Conservation (phyloP, 2,329 filamentous ascomycete species). For the Pyricularia pennisetigena region DNA sequence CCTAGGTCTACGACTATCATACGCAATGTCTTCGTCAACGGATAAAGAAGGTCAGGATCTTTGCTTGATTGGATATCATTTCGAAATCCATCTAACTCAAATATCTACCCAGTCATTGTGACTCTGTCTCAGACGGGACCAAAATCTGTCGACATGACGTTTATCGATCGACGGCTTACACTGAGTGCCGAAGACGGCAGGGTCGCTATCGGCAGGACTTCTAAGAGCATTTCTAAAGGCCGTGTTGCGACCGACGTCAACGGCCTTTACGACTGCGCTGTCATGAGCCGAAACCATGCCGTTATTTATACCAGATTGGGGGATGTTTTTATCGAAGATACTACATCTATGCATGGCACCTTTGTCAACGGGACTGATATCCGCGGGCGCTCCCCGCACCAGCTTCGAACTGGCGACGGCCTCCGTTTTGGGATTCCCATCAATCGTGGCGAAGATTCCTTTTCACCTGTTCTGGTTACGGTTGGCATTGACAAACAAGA, state of each 20-base stretch:
- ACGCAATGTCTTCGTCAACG: neutral
- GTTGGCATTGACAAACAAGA: conserved; percentile 13
- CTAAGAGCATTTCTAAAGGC: conserved; percentile 32
- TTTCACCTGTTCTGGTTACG: conserved; percentile 16
- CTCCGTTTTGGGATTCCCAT: conserved; percentile 30
- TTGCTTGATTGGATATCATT: neutral
- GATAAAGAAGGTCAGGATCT: neutral
- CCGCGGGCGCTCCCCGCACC: conserved; percentile 5
- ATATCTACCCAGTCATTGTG: conserved; percentile 10
- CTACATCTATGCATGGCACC: conserved; percentile 43
- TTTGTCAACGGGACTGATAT: conserved; percentile 27
- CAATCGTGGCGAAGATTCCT: conserved; percentile 21
- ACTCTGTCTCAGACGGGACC: conserved; percentile 9
- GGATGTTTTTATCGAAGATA: conserved; percentile 31
- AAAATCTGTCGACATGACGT: conserved; percentile 7
- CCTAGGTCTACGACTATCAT: neutral
- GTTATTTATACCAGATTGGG: conserved; percentile 10
- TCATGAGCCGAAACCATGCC: conserved; percentile 63
- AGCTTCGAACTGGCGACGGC: conserved; percentile 23
- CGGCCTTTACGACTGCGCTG: conserved; percentile 59
- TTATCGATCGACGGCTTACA: conserved; percentile 18
- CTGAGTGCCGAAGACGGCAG: conserved; percentile 15
- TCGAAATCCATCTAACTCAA: neutral
- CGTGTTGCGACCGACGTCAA: conserved; percentile 33
- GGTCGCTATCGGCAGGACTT: conserved; percentile 31